Evolutionary conservation across 2,329 filamentous ascomycete species (phyloP).

Genomic region (Verruconis gallopava): DNA sequence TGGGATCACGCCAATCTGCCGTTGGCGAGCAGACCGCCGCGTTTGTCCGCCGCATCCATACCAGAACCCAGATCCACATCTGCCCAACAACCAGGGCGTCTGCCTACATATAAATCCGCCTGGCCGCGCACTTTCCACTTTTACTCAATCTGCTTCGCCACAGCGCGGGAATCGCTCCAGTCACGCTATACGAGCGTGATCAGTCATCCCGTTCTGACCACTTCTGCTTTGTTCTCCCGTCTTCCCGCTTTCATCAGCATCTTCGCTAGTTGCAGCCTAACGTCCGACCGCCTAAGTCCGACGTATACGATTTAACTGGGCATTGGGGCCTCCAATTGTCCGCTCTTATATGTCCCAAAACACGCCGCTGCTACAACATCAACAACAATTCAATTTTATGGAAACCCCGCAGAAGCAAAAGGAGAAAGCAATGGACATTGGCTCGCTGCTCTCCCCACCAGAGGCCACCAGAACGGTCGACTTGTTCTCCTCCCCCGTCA

Average conservation of each 20-base stretch:
- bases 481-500: conserved; percentile 24
- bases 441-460: conserved; percentile 27
- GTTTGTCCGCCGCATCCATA: too few relatives aligned
- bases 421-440: not conserved
- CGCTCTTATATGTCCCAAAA: too few relatives aligned
- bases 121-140: too few relatives aligned
- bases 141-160: too few relatives aligned
- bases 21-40: too few relatives aligned
- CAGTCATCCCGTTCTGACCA: not conserved
- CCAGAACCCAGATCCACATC: too few relatives aligned
- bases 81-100: too few relatives aligned
- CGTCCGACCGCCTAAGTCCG: not conserved
- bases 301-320: not conserved
- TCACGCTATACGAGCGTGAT: not conserved
- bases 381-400: too few relatives aligned
- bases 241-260: not conserved
- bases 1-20: too few relatives aligned
- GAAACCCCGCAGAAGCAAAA: not conserved
- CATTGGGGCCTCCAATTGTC: not conserved
- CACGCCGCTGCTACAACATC: too few relatives aligned
- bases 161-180: too few relatives aligned
- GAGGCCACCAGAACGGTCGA: conserved; percentile 25
- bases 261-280: not conserved
- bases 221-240: not conserved
- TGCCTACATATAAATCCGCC: too few relatives aligned